Evolutionary conservation across 1,284 basidiomycete genomes (phyloP), one percentile per base, ranked within the genome.

Genomic region (Malassezia furfur): DNA sequence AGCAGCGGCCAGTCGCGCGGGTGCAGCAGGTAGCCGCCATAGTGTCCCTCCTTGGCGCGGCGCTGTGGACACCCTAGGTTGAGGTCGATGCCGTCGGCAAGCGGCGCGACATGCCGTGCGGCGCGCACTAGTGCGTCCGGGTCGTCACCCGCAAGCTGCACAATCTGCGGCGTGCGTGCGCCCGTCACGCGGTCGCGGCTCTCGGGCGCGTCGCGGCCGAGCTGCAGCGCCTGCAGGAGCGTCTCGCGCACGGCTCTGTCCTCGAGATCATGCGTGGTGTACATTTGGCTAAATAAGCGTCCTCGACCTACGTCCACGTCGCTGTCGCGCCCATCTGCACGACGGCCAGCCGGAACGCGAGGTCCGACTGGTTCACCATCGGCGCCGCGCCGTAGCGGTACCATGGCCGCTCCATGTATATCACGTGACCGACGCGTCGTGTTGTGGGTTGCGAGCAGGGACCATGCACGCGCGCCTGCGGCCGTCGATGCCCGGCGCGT

Each of bases 61-160:
- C 83, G 81, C 64, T 85, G 85, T 15, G 86, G 86, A 70, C 85
- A 87, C 21, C 86, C 80, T 10, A 82, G 74, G 57, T 82, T 82
- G 49, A 82, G 63, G 66, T 82, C 81, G 78, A 64, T 54, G 52
- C 76, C 50, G 63, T 85, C 81, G 56, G 84, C 85, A 50, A 77
- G 76, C 10, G 71, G 70, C 58, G 83, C 80, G 6, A 87, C 63
- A 58, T 78, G 81, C 47, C 78, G 75, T 0, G 82, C 83, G 11
- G 83, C 85, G 45, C 76, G 73, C 0, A 84, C 79, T 15, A 86
- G 76, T 11, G 68, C 67, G 30, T 83, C 79, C 9, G 81, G 78
- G 57, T 86, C 80, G 64, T 86, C 82, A 5, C 85, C 85, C 38
- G 82, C 84, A 3, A 87, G 72, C 64, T 87, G 86, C 5, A 84